These are phyloP conservation scores for Streptanthus diversifolius DNA, from an alignment of 345 rosid species.

Conservation along the genomic window DNA sequence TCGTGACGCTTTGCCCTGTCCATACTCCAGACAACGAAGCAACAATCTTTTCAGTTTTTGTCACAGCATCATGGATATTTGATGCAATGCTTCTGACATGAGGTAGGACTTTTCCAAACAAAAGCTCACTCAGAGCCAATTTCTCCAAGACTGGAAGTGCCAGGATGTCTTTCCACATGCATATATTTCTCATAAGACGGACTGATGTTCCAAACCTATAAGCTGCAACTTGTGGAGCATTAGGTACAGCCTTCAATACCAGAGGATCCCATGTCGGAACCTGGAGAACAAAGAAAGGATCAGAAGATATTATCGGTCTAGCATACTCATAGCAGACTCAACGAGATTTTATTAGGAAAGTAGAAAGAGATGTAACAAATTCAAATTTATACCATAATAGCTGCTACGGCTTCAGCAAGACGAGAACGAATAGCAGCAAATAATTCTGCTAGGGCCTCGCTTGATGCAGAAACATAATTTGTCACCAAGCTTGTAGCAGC, in stretches of 20 bases:
- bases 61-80: constrained; percentile 77
- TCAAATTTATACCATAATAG: constrained; percentile 45
- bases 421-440: constrained; percentile 63
- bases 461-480: constrained; percentile 70
- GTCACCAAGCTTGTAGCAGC: constrained; percentile 76
- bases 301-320: constrained; percentile 13
- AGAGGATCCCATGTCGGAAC: constrained; percentile 90
- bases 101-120: constrained; percentile 73
- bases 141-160: constrained; percentile 75
- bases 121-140: constrained; percentile 80
- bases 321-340: constrained; percentile 1
- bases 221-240: constrained; percentile 74
- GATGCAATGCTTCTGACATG: constrained; percentile 75
- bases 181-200: constrained; percentile 83
- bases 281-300: constrained; percentile 34
- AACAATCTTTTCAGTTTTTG: constrained; percentile 74
- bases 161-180: constrained; percentile 87
- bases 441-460: constrained; percentile 63
- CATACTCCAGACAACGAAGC: constrained; percentile 78
- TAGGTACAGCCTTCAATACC: constrained; percentile 80
- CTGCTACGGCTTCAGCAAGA: constrained; percentile 64
- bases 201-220: constrained; percentile 83
- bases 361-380: constrained; percentile 13
- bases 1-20: constrained; percentile 60
- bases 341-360: not conserved